phyloP scores from a whole-genome alignment of 2,329 filamentous ascomycete species.

The Bipolaris victoriae region DNA sequence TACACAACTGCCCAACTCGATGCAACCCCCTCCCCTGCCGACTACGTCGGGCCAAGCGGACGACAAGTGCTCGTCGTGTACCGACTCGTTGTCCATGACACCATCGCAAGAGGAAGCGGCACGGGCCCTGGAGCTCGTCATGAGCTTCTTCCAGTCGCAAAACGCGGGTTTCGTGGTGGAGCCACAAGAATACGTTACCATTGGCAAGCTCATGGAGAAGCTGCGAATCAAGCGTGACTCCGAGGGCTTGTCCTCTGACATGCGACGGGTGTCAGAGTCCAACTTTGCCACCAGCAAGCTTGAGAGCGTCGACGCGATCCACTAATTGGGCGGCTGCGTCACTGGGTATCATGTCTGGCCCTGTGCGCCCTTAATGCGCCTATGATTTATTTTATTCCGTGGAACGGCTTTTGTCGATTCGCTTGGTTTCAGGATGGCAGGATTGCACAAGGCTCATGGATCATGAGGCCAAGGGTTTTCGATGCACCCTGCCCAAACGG shows the following conservation, averaged over 20 bases:
- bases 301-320: slow-evolving; percentile 39
- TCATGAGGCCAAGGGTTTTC: slow-evolving; percentile 23
- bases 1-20: slow-evolving; percentile 48
- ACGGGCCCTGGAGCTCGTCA: slow-evolving; percentile 78
- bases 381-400: slow-evolving; percentile 21
- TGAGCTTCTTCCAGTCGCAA: slow-evolving; percentile 79
- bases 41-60: slow-evolving; percentile 42
- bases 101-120: slow-evolving; percentile 85
- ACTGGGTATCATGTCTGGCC: slow-evolving; percentile 13
- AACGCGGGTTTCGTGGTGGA: slow-evolving; percentile 73
- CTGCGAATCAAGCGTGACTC: slow-evolving; percentile 69
- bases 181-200: slow-evolving; percentile 75
- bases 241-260: slow-evolving; percentile 39
- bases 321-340: slow-evolving; percentile 25
- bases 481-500: slow-evolving; percentile 11
- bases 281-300: slow-evolving; percentile 40
- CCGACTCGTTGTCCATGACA: slow-evolving; percentile 59
- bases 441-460: slow-evolving; percentile 26
- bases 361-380: slow-evolving; percentile 18
- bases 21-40: slow-evolving; percentile 56
- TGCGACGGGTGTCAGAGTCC: slow-evolving; percentile 47
- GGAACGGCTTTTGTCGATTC: slow-evolving; percentile 12
- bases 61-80: slow-evolving; percentile 27
- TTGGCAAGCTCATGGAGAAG: slow-evolving; percentile 86
- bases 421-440: slow-evolving; percentile 24